phyloP scores from a whole-genome alignment of 2,329 filamentous ascomycete species.

The Cordyceps javanica region DNA sequence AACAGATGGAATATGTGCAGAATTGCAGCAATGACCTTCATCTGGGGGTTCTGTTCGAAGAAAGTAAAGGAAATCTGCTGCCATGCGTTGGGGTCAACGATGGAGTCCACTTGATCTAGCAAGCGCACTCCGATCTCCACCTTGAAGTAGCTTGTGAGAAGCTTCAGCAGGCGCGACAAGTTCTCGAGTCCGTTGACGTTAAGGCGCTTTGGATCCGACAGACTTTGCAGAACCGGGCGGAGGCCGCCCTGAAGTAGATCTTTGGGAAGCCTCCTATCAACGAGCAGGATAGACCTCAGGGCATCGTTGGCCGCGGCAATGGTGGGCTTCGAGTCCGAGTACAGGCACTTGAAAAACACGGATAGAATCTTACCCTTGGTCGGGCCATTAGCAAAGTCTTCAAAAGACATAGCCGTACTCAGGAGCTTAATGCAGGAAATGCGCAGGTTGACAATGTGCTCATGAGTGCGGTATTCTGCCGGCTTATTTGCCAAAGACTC shows the following conservation, averaged over 20 bases:
- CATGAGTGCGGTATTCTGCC: slow-evolving; percentile 89
- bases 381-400: slow-evolving; percentile 74
- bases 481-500: slow-evolving; percentile 90
- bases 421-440: slow-evolving; percentile 91
- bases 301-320: slow-evolving; percentile 92
- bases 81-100: slow-evolving; percentile 72
- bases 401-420: slow-evolving; percentile 87
- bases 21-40: slow-evolving; percentile 92
- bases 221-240: slow-evolving; percentile 89
- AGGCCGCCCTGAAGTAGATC: slow-evolving; percentile 91
- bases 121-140: slow-evolving; percentile 91
- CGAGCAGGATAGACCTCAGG: slow-evolving; percentile 77
- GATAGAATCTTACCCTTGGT: slow-evolving; percentile 71
- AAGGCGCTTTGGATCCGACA: slow-evolving; percentile 87
- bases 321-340: slow-evolving; percentile 85
- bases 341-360: slow-evolving; percentile 96
- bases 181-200: slow-evolving; percentile 88
- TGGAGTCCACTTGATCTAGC: slow-evolving; percentile 88
- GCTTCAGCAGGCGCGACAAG: slow-evolving; percentile 76
- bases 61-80: slow-evolving; percentile 92
- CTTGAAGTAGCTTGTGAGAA: slow-evolving; percentile 98
- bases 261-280: slow-evolving; percentile 88
- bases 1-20: slow-evolving; percentile 97
- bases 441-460: slow-evolving; percentile 83
- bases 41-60: slow-evolving; percentile 84